Conservation (phyloP, 2,329 filamentous ascomycete species). For the Xylariaceae sp. region DNA sequence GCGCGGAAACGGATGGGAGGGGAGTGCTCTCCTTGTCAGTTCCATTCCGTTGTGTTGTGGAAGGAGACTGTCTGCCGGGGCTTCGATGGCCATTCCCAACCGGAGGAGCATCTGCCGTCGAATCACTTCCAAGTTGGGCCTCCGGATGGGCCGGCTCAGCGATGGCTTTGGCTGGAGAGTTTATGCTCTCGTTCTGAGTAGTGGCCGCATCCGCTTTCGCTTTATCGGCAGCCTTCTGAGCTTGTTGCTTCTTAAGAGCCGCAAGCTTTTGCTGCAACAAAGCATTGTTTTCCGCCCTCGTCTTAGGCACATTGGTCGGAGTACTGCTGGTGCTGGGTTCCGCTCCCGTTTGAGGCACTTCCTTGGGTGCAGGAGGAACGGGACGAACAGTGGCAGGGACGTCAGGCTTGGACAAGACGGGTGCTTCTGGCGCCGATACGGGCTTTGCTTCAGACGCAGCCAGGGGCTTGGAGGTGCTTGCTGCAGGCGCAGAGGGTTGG, state of each 20-base stretch:
- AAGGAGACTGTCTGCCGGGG: conserved; percentile 10
- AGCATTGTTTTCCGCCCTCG: conserved; percentile 61
- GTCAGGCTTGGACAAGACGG: neutral
- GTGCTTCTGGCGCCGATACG: neutral
- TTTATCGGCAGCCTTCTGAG: conserved; percentile 28
- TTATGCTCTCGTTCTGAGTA: conserved; percentile 14
- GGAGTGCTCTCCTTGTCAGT: conserved; percentile 24
- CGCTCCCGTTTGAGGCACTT: neutral
- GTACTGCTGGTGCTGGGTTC: conserved; percentile 8
- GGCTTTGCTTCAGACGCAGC: neutral
- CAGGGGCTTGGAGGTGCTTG: conserved; percentile 4
- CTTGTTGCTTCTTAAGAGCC: conserved; percentile 58
- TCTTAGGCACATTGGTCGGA: conserved; percentile 47
- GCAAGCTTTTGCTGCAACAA: conserved; percentile 77
- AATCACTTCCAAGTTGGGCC: conserved; percentile 4
- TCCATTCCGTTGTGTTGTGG: conserved; percentile 14
- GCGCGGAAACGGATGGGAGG: conserved; percentile 23
- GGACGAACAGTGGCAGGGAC: conserved; percentile 1
- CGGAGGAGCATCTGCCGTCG: conserved; percentile 9
- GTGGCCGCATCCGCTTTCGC: conserved; percentile 7
- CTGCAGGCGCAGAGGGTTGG: conserved; percentile 18
- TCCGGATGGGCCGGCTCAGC: neutral
- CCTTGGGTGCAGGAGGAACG: conserved; percentile 1
- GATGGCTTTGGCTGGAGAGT: conserved; percentile 8
- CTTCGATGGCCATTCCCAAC: conserved; percentile 4